phyloP scores from a whole-genome alignment of 208 protist genomes.

The Angomonas deanei region DNA sequence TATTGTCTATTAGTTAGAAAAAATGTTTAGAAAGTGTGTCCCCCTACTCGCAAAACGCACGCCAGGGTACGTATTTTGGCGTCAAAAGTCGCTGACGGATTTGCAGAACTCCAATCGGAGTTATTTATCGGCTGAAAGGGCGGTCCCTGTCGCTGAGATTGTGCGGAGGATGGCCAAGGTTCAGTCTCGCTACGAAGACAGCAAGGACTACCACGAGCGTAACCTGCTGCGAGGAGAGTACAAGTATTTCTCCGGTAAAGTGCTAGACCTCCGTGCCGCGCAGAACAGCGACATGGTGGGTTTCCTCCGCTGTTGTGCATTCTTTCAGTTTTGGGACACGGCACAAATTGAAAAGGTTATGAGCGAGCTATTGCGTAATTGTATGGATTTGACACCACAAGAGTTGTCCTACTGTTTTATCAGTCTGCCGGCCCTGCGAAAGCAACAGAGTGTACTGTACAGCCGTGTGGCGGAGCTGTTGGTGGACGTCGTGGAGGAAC shows the following conservation, averaged over 20 bases:
- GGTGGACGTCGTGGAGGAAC: constrained; percentile 37
- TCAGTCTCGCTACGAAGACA: constrained; percentile 68
- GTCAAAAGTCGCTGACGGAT: constrained; percentile 68
- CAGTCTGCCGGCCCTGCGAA: constrained; percentile 61
- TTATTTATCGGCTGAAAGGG: constrained; percentile 68
- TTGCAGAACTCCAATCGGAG: constrained; percentile 71
- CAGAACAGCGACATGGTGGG: constrained; percentile 65
- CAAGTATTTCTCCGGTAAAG: constrained; percentile 92
- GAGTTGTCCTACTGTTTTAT: constrained; percentile 67
- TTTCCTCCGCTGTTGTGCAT: constrained; percentile 70
- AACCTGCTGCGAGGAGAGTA: constrained; percentile 88
- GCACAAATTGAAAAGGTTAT: constrained; percentile 71
- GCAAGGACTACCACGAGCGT: constrained; percentile 73
- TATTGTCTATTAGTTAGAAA: neutral
- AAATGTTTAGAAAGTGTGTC: neutral
- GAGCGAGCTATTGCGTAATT: constrained; percentile 48
- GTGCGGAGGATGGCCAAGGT: constrained; percentile 79
- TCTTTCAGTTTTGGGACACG: constrained; percentile 89
- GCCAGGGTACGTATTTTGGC: constrained; percentile 89
- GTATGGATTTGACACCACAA: constrained; percentile 36
- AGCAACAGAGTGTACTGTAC: constrained; percentile 48
- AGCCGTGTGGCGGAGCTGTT: constrained; percentile 33
- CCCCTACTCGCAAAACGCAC: constrained; percentile 51
- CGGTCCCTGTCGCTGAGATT: constrained; percentile 75
- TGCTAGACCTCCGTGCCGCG: constrained; percentile 68